phyloP scores from a whole-genome alignment of 106 monocot species.

The Acorus gramineus region DNA sequence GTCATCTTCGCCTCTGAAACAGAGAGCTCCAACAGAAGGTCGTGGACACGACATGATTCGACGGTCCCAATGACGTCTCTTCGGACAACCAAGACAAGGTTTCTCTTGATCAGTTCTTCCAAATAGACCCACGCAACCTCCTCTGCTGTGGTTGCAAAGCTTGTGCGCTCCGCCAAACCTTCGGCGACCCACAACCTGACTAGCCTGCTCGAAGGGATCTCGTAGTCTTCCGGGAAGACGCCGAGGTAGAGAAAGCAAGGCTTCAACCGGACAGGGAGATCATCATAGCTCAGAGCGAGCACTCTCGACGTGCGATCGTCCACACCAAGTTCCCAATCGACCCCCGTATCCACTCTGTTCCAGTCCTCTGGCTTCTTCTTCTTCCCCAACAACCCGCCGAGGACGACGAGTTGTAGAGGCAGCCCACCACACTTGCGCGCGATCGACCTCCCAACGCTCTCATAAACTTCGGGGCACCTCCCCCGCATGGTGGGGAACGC shows the following conservation, averaged over 20 bases:
- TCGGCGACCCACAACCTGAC: slow-evolving; percentile 25
- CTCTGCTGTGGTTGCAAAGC: background rate
- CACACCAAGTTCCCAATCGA: slow-evolving; percentile 1
- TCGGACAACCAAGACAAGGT: background rate
- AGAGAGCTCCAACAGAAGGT: too few relatives aligned
- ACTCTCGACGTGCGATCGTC: slow-evolving; percentile 4
- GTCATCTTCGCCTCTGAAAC: too few relatives aligned
- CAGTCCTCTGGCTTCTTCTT: background rate
- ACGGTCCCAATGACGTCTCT: too few relatives aligned
- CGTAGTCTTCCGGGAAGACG: too few relatives aligned
- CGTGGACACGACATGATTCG: too few relatives aligned
- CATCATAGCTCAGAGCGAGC: too few relatives aligned
- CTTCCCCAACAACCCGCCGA: slow-evolving; percentile 19
- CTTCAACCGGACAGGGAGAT: too few relatives aligned
- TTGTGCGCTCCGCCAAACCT: slow-evolving; percentile 4
- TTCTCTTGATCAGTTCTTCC: slow-evolving; percentile 10
- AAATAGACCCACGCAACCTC: slow-evolving; percentile 1
- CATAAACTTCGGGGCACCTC: background rate
- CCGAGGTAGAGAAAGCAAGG: too few relatives aligned
- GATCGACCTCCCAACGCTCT: background rate
- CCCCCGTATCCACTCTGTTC: background rate
- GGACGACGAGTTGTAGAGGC: slow-evolving; percentile 15
- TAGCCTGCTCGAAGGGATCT: slow-evolving; percentile 1
- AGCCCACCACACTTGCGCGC: slow-evolving; percentile 13
- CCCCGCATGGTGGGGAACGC: slow-evolving; percentile 9